Evolutionary conservation across 345 rosid species (phyloP), one percentile per base, ranked within the genome.

Genomic region (Atalantia buxifolia): DNA sequence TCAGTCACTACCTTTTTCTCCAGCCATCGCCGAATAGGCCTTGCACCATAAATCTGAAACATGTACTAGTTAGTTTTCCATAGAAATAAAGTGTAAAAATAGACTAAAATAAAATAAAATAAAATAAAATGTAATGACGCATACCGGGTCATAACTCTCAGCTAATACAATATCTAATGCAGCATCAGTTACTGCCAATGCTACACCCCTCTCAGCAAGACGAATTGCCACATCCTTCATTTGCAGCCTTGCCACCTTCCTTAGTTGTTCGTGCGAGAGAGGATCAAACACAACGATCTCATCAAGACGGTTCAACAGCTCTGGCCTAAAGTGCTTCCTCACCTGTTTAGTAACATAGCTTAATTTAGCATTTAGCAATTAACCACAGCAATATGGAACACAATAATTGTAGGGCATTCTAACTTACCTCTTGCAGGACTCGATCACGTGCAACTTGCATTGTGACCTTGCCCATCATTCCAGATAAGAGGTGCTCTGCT

Each of bases 21-120:
- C 0, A 96, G 93, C 99, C 98, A 96, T 70, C 99, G 91, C 82
- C 99, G 83, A 28, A 96, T 91, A 1, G 98, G 97, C 42, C 98
- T 86, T 2, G 98, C 97, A 9, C 99, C 97, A 71, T 92, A 96
- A 1, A 93, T 97, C 98, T 94, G 55, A 61, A 67, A n/a, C 77
- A 35, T 50, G 57, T 36, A 24, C 1, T 7, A 4, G 73, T 80
- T 38, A 65, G 50, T n/a, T 35, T 25, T 25, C 0, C 16, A 0
- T 3, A 6, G 12, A 36, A 14, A 67, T 22, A 5, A 2, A 22
- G 3, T 0, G 30, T 0, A 1, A 2, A 7, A 7, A 16, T 6
- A 6, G 19, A 38, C 4, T 0, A 1, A 4, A 1, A 7, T 16
- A 8, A 6, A 2, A 12, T 10, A 8, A 74, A 40, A 16, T 25